Percentiles rank a stretch among this genome's conserved stretches.
These are phyloP conservation scores for Mrakia gelida DNA, from an alignment of 768 basidiomycete genomes.

Conservation along the genomic window DNA sequence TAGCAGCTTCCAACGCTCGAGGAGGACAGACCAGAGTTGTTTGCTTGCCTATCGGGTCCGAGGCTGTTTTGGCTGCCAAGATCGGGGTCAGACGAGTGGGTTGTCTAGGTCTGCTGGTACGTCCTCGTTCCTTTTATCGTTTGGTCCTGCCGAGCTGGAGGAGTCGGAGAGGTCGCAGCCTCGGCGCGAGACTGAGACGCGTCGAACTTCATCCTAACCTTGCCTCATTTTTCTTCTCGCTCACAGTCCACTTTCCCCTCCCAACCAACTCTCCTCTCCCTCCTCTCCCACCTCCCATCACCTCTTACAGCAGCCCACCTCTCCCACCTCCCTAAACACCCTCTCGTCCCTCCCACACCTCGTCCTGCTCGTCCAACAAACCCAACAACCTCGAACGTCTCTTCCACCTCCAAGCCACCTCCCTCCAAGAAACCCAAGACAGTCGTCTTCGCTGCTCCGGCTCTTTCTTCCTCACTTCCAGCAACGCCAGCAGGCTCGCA, in stretches of 20 bases:
- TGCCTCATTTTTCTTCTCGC: neutral
- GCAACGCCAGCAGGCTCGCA: too few relatives aligned
- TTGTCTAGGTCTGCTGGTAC: neutral
- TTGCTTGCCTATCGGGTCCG: constrained; percentile 1
- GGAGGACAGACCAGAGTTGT: neutral
- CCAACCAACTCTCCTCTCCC: neutral
- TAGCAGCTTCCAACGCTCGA: constrained; percentile 18
- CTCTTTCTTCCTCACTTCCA: neutral
- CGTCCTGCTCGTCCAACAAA: neutral
- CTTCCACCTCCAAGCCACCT: neutral
- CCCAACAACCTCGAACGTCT: neutral
- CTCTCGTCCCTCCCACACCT: neutral
- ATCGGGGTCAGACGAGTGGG: neutral
- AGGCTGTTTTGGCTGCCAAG: constrained; percentile 13
- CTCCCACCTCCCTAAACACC: neutral
- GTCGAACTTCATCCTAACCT: neutral
- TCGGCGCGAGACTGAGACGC: neutral
- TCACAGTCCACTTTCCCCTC: neutral
- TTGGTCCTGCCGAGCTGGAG: too few relatives aligned
- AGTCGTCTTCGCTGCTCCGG: neutral
- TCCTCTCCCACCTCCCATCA: neutral
- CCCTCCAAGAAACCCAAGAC: neutral
- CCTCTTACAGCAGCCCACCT: neutral
- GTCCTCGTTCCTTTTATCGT: neutral
- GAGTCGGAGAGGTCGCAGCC: neutral